Base-by-base conservation (phyloP, 257 asterid genomes). In the Nyctanthes arbortristis region DNA sequence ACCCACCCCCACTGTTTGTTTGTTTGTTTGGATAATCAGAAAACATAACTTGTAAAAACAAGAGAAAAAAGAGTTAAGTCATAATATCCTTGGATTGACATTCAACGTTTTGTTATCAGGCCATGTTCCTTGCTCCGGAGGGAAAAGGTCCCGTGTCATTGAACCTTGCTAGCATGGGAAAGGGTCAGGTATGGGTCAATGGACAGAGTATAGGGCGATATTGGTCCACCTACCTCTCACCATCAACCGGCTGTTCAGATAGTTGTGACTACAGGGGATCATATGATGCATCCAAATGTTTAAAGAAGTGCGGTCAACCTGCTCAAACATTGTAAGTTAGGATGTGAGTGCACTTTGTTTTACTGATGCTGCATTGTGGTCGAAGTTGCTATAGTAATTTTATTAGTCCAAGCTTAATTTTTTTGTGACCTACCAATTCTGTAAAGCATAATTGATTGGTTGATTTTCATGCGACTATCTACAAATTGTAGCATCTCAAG, bases 101-200 rank as follows among this genome's bases (percentile, higher is more conserved):
- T 71, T 55, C 22, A 13, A 12, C 34, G 27, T 68, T 37, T 54
- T 60, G 30, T 73, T 63, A 36, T 16, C 87, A 90, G 96, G 72
- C 85, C 10, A 60, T 63, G 20, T 87, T 90, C 75, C 60, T 71
- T 7, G 82, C 93, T 68, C 96, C 95, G 4, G 74, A 70, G 20
- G 95, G 96, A 66, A 80, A 72, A 7, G 85, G 84, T 22, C 89
- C 95, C 0, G 71, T 85, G 5, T 85, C 89, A 1, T 20, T 90
- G 67, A 77, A 90, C 75, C 89, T 90, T 18, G 55, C 84, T 7
- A 86, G 89, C 71, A 87, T 90, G 96, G 95, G 95, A 36, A 90
- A 90, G 62, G 95, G 96, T 22, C 81, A 85, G 68, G 91, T 88
- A 30, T 90, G 96, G 95, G 84, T 90, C 16, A 90, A 90, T 29